These are phyloP conservation scores for Alternaria panax DNA, from an alignment of 2,329 filamentous ascomycete species.

Conservation along the genomic window DNA sequence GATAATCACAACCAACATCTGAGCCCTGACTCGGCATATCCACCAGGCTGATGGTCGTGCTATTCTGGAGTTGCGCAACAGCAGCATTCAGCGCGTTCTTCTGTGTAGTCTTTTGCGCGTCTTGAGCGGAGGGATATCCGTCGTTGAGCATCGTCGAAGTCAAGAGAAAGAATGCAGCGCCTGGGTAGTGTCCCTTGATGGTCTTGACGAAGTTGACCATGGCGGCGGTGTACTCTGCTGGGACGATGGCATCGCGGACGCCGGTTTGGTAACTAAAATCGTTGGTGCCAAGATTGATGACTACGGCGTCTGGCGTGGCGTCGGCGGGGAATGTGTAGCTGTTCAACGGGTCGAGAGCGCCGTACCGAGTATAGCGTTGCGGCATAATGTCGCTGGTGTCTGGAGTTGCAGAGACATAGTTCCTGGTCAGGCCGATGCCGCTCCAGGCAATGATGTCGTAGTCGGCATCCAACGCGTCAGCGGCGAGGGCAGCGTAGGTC, in stretches of 20 bases:
- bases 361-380: constrained; percentile 53
- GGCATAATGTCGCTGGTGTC: constrained; percentile 51
- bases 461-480: constrained; percentile 52
- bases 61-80: constrained; percentile 37
- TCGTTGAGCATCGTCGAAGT: constrained; percentile 53
- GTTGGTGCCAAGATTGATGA: constrained; percentile 57
- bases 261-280: constrained; percentile 50
- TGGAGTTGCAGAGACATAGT: constrained; percentile 41
- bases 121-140: constrained; percentile 44
- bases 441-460: constrained; percentile 57
- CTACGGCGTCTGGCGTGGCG: constrained; percentile 47
- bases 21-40: constrained; percentile 53
- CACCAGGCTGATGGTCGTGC: constrained; percentile 49
- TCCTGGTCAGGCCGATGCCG: constrained; percentile 54
- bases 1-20: constrained; percentile 55
- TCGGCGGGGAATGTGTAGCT: constrained; percentile 51
- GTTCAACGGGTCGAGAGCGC: constrained; percentile 50
- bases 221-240: constrained; percentile 21
- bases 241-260: constrained; percentile 19
- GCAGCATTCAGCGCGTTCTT: constrained; percentile 46
- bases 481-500: constrained; percentile 55
- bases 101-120: constrained; percentile 51
- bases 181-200: constrained; percentile 48
- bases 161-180: constrained; percentile 52
- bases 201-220: constrained; percentile 41